Evolutionary conservation across 345 rosid genomes (phyloP).

Genomic region (Populus pruinosa): DNA sequence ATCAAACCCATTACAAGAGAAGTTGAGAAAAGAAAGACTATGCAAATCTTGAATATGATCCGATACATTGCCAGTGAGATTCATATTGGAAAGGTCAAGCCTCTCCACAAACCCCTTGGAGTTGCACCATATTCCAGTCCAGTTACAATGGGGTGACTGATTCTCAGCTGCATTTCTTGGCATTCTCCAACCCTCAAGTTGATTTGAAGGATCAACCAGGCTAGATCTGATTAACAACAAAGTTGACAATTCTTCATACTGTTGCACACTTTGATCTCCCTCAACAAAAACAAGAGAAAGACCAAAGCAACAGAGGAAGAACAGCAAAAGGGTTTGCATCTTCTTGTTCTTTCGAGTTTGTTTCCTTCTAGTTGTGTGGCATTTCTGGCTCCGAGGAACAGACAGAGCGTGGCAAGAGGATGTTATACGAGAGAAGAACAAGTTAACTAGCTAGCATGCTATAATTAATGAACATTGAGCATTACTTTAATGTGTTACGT

Average conservation of each 20-base stretch:
- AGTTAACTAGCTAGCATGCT: neutral
- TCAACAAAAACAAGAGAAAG: conserved; percentile 42
- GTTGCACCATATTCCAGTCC: conserved; percentile 77
- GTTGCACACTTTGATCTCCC: conserved; percentile 23
- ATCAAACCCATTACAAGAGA: conserved; percentile 54
- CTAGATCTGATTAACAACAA: conserved; percentile 55
- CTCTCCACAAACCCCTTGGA: conserved; percentile 53
- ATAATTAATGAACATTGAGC: conserved; percentile 9
- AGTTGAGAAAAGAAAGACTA: conserved; percentile 42
- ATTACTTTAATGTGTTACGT: conserved; percentile 35
- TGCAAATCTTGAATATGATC: conserved; percentile 47
- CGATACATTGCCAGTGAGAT: conserved; percentile 65
- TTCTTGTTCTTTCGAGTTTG: conserved; percentile 22
- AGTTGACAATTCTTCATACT: conserved; percentile 40
- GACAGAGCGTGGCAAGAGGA: conserved; percentile 22
- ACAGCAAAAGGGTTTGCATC: conserved; percentile 40
- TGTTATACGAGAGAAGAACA: conserved; percentile 20
- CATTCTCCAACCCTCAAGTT: conserved; percentile 56
- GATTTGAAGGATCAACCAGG: conserved; percentile 53
- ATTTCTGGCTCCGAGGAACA: conserved; percentile 39
- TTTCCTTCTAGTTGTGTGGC: conserved; percentile 31
- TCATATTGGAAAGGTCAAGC: conserved; percentile 71
- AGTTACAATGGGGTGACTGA: conserved; percentile 45
- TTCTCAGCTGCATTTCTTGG: conserved; percentile 22
- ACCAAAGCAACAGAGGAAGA: conserved; percentile 48